Percentiles rank a stretch among this genome's conserved stretches.
Evolutionary conservation across 2,329 filamentous ascomycete genomes (phyloP).

Genomic region (Calonectria pseudoturangicola): DNA sequence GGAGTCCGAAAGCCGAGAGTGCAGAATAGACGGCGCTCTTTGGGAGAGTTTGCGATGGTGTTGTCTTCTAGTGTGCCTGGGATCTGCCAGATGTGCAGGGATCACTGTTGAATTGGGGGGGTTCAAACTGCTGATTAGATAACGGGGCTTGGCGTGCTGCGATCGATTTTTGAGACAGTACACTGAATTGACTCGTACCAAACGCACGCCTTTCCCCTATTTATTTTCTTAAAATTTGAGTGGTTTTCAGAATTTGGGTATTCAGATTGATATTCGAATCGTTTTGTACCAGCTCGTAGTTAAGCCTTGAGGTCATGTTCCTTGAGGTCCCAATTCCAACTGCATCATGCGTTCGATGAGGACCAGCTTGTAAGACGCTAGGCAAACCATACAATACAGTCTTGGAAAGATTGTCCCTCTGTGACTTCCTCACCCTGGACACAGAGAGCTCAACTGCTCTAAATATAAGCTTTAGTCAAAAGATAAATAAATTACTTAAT

Average conservation of each 20-base stretch:
- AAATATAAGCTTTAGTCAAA: too few relatives aligned
- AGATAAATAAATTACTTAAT: too few relatives aligned
- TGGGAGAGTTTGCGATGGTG: conserved; percentile 29
- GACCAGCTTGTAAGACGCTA: too few relatives aligned
- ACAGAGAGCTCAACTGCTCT: too few relatives aligned
- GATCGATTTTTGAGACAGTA: neutral
- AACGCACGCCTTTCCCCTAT: neutral
- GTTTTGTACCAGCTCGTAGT: too few relatives aligned
- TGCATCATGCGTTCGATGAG: too few relatives aligned
- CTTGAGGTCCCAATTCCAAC: too few relatives aligned
- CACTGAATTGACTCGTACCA: conserved; percentile 1
- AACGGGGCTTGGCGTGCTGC: conserved; percentile 42
- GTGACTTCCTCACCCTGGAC: too few relatives aligned
- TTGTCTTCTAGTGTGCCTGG: conserved; percentile 42
- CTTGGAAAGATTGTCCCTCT: too few relatives aligned
- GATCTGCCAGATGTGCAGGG: conserved; percentile 15
- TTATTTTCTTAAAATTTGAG: neutral
- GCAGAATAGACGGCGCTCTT: conserved; percentile 4
- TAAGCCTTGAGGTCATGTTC: too few relatives aligned
- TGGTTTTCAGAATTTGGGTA: neutral
- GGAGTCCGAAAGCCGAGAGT: neutral
- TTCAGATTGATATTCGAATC: too few relatives aligned
- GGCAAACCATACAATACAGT: too few relatives aligned
- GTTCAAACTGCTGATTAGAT: conserved; percentile 51
- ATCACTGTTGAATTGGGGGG: conserved; percentile 17